A percentile compares a stretch with the other conserved stretches of the same genome.
Evolutionary conservation across 2,329 filamentous ascomycete genomes (phyloP).

Genomic region (Sarocladiaceae sp.): DNA sequence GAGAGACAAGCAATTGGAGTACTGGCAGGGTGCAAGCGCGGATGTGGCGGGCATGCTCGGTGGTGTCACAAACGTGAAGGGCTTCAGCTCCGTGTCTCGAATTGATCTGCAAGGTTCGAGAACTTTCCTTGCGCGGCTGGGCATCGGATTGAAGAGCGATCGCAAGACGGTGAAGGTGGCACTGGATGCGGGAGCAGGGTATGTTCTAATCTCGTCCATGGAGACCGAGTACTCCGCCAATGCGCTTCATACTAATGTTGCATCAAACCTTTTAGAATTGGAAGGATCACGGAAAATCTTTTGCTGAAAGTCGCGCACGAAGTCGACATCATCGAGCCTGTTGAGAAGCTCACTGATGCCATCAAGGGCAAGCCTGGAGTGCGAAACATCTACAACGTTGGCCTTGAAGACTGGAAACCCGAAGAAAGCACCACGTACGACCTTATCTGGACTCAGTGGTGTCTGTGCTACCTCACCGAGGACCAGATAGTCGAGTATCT

Average conservation of each 20-base stretch:
- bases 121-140: slow-evolving; percentile 65
- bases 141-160: slow-evolving; percentile 33
- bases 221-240: not conserved
- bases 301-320: slow-evolving; percentile 64
- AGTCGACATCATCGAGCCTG: slow-evolving; percentile 83
- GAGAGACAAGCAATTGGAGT: slow-evolving; percentile 19
- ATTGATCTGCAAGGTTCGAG: slow-evolving; percentile 67
- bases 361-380: slow-evolving; percentile 56
- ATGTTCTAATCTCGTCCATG: slow-evolving; percentile 12
- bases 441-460: slow-evolving; percentile 90
- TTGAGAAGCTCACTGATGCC: slow-evolving; percentile 70
- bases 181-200: slow-evolving; percentile 38
- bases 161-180: slow-evolving; percentile 23
- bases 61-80: slow-evolving; percentile 42
- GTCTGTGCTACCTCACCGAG: slow-evolving; percentile 77
- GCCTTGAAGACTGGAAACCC: slow-evolving; percentile 67
- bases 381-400: slow-evolving; percentile 63
- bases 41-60: slow-evolving; percentile 73
- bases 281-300: slow-evolving; percentile 74
- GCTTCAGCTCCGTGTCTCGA: slow-evolving; percentile 41
- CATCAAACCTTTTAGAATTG: too few relatives aligned
- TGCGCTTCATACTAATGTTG: not conserved
- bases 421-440: slow-evolving; percentile 55
- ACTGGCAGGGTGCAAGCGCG: slow-evolving; percentile 43
- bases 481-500: slow-evolving; percentile 66